Percentiles rank a stretch among this genome's conserved stretches.
These are phyloP conservation scores for Dunaliella salina DNA, from an alignment of 163 green algal species.

Conservation along the genomic window DNA sequence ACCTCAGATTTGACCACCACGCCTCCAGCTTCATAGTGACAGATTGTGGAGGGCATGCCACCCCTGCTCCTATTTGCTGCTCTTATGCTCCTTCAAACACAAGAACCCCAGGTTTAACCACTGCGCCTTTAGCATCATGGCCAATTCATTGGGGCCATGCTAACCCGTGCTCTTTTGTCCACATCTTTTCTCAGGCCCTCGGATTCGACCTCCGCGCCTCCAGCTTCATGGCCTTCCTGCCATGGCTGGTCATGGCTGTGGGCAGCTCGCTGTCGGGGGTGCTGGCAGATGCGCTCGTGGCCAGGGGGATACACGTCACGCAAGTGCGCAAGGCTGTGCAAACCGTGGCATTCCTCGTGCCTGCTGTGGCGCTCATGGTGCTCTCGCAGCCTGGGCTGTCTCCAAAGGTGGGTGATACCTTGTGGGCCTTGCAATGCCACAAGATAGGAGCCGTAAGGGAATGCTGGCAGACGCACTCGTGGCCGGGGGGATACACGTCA, in stretches of 20 bases:
- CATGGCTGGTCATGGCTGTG: constrained; percentile 83
- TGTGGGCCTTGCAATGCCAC: no score
- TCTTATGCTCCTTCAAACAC: no score
- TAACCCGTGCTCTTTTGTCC: neutral
- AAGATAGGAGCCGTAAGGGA: constrained; percentile 23
- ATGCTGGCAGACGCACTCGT: constrained; percentile 57
- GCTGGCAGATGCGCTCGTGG: constrained; percentile 53
- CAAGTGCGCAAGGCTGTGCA: constrained; percentile 64
- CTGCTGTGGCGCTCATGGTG: constrained; percentile 64
- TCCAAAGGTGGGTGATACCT: constrained; percentile 27
- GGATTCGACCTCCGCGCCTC: constrained; percentile 71
- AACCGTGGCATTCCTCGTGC: constrained; percentile 70
- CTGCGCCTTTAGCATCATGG: constrained; percentile 58
- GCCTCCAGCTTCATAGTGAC: constrained; percentile 59
- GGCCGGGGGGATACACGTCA: constrained; percentile 25
- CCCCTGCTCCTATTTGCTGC: no score
- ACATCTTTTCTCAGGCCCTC: constrained; percentile 37
- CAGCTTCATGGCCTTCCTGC: constrained; percentile 74
- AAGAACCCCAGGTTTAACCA: constrained; percentile 72
- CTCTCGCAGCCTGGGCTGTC: constrained; percentile 57
- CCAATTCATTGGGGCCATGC: no score
- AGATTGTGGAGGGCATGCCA: no score
- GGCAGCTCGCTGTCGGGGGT: constrained; percentile 58
- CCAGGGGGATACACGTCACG: constrained; percentile 26
- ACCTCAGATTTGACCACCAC: constrained; percentile 67